Conservation (phyloP, 257 asterid genomes). For the Solanum ahanhuiri region DNA sequence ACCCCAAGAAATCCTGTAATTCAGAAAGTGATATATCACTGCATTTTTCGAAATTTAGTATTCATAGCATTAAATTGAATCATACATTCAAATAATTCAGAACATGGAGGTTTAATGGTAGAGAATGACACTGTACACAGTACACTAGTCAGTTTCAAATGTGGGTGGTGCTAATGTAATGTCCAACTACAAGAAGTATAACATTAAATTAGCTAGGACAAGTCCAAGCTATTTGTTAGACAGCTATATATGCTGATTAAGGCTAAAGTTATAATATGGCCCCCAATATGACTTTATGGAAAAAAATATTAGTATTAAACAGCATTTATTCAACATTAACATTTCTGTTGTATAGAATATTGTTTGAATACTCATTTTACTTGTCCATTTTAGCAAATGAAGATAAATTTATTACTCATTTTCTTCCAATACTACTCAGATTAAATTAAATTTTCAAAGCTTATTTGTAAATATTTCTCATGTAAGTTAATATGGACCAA, state of each 20-base stretch:
- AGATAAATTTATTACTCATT: too few species aligned
- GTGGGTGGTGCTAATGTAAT: too few species aligned
- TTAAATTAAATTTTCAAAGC: background rate
- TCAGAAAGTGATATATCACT: background rate
- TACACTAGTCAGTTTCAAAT: background rate
- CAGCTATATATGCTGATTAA: background rate
- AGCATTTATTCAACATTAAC: background rate
- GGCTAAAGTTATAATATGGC: background rate
- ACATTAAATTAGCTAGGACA: background rate
- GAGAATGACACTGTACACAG: background rate
- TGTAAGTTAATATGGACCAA: background rate
- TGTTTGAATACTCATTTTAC: background rate
- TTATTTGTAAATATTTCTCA: too few species aligned
- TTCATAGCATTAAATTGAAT: background rate
- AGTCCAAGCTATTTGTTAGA: background rate
- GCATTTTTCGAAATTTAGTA: too few species aligned
- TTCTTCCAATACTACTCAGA: background rate
- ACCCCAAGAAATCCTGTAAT: slow-evolving; percentile 73
- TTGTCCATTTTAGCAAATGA: background rate
- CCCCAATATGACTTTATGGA: background rate
- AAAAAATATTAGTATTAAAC: background rate
- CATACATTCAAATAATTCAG: background rate
- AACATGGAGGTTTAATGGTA: background rate
- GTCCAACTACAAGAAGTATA: background rate
- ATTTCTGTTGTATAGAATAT: background rate